These are phyloP conservation scores for Ophiostoma piceae DNA, from an alignment of 2,329 filamentous ascomycete species.

Conservation along the genomic window DNA sequence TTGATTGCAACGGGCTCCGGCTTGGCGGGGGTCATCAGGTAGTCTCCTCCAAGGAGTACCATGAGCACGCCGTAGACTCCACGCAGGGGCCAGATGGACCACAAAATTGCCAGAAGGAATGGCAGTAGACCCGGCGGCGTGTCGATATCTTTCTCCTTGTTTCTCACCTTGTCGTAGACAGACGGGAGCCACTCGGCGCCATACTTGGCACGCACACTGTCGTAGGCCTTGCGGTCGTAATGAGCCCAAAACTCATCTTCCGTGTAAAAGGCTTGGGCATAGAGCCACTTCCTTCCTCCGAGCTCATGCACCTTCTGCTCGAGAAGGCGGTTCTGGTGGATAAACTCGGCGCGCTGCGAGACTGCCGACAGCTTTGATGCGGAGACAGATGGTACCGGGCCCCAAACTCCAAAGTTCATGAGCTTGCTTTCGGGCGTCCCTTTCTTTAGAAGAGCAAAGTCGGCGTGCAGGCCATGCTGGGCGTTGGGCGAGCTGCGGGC, in stretches of 20 bases:
- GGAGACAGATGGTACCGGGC: constrained; percentile 32
- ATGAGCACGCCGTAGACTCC: constrained; percentile 46
- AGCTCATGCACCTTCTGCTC: constrained; percentile 55
- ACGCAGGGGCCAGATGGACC: constrained; percentile 40
- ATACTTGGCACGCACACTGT: constrained; percentile 54
- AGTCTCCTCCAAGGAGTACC: constrained; percentile 43
- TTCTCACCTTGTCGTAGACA: constrained; percentile 64
- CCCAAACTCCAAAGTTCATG: constrained; percentile 62
- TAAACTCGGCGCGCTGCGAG: constrained; percentile 41
- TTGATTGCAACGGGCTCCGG: not conserved
- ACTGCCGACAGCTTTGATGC: constrained; percentile 27
- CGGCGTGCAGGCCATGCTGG: constrained; percentile 44
- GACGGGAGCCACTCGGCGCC: constrained; percentile 54
- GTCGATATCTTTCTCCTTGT: constrained; percentile 38
- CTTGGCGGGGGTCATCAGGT: constrained; percentile 34
- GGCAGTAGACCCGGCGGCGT: constrained; percentile 33
- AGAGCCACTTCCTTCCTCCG: constrained; percentile 64
- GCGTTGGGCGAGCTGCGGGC: constrained; percentile 40
- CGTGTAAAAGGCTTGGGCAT: constrained; percentile 63
- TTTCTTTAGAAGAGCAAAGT: constrained; percentile 38
- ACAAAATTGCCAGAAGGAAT: constrained; percentile 35
- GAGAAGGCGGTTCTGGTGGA: constrained; percentile 53
- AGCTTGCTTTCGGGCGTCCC: constrained; percentile 35
- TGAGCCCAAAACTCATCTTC: constrained; percentile 63
- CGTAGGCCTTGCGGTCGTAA: constrained; percentile 57